A percentile compares a stretch with the other conserved stretches of the same genome.
phyloP scores from a whole-genome alignment of 2,329 filamentous ascomycete species.

The Lasiodiplodia sp. region DNA sequence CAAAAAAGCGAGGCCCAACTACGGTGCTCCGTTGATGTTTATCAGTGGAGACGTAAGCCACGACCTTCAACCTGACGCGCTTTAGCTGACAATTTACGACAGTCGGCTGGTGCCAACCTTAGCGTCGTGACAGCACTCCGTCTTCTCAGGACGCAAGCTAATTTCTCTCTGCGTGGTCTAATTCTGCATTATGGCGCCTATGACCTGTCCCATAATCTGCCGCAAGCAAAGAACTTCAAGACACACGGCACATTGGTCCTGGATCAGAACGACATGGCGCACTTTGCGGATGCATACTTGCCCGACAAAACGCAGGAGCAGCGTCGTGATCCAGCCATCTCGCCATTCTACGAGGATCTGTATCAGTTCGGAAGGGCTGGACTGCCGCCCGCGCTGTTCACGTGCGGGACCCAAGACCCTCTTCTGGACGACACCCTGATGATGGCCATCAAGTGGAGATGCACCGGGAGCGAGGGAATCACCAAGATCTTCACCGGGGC shows the following conservation, averaged over 20 bases:
- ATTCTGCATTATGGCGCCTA: constrained; percentile 62
- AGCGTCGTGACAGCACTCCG: constrained; percentile 56
- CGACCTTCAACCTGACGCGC: constrained; percentile 50
- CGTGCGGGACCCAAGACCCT: constrained; percentile 62
- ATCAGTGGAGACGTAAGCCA: constrained; percentile 43
- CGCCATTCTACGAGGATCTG: constrained; percentile 58
- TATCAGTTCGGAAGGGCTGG: constrained; percentile 39
- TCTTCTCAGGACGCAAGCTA: constrained; percentile 49
- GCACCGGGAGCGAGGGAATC: constrained; percentile 58
- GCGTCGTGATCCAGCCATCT: constrained; percentile 54
- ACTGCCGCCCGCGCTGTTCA: constrained; percentile 63
- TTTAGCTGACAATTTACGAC: constrained; percentile 47
- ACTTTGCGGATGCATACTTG: constrained; percentile 56
- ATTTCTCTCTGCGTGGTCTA: constrained; percentile 57
- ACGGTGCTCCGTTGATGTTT: constrained; percentile 49
- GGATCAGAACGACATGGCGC: constrained; percentile 54
- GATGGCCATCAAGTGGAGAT: constrained; percentile 63
- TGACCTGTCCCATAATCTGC: constrained; percentile 54
- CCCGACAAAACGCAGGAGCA: constrained; percentile 52
- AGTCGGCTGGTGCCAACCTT: constrained; percentile 62
- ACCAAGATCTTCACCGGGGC: constrained; percentile 63
- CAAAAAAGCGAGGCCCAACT: constrained; percentile 53
- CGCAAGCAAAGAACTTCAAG: constrained; percentile 47
- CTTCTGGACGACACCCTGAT: constrained; percentile 61
- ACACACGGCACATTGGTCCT: constrained; percentile 49